Evolutionary conservation across 495 filamentous ascomycete species (phyloP).

Genomic region (Cladorrhinum samala): DNA sequence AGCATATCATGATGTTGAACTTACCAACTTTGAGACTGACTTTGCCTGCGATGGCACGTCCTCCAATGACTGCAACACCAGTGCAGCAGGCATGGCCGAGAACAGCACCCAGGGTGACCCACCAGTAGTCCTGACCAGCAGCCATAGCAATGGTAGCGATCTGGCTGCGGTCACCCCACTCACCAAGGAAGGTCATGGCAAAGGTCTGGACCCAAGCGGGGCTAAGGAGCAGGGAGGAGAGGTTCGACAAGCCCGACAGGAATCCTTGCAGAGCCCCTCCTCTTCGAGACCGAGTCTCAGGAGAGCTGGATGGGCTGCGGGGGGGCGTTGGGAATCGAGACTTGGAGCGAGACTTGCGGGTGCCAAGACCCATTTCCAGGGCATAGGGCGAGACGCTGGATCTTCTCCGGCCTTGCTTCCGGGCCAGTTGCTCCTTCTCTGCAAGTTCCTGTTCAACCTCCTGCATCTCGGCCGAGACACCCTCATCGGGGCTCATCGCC

Average conservation of each 20-base stretch:
- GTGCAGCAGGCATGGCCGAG: slow-evolving; percentile 86
- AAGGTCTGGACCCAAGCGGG: slow-evolving; percentile 99
- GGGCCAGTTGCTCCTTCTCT: slow-evolving; percentile 75
- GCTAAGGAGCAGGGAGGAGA: slow-evolving; percentile 79
- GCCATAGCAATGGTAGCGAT: slow-evolving; percentile 99
- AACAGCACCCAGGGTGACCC: slow-evolving; percentile 88
- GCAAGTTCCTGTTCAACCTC: slow-evolving; percentile 94
- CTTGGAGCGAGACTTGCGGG: slow-evolving; percentile 52
- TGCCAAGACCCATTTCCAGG: slow-evolving; percentile 56
- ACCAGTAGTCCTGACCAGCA: slow-evolving; percentile 97
- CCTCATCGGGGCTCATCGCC: slow-evolving; percentile 79
- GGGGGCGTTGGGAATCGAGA: slow-evolving; percentile 55
- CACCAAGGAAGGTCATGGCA: slow-evolving; percentile 96
- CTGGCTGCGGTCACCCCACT: slow-evolving; percentile 97
- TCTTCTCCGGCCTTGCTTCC: slow-evolving; percentile 47
- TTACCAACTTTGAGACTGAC: slow-evolving; percentile 96
- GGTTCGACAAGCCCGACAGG: slow-evolving; percentile 67
- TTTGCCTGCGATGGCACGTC: slow-evolving; percentile 82
- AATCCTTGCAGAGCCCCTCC: slow-evolving; percentile 32
- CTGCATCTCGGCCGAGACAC: slow-evolving; percentile 90
- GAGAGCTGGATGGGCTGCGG: slow-evolving; percentile 54
- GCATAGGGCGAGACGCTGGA: slow-evolving; percentile 57
- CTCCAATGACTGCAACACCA: slow-evolving; percentile 86
- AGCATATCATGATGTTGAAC: too few relatives aligned
- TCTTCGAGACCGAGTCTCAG: slow-evolving; percentile 41